Evolutionary conservation across 2,329 filamentous ascomycete genomes (phyloP).

Genomic region (Aureobasidium sp.): DNA sequence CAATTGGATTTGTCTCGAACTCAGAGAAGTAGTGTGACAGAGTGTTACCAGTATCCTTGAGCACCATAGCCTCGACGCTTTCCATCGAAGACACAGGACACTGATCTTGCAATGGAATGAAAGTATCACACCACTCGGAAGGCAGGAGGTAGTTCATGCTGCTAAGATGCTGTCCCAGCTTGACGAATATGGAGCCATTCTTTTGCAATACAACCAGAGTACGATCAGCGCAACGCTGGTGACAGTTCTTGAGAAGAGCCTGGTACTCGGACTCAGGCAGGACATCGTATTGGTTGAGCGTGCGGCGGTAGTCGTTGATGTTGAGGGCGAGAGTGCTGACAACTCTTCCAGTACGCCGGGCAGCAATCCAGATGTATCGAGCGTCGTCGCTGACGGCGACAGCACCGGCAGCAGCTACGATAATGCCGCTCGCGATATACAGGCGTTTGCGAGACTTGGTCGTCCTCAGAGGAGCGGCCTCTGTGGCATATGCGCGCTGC

Average conservation of each 20-base stretch:
- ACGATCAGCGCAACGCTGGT: constrained; percentile 84
- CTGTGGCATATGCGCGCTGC: constrained; percentile 16
- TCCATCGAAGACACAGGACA: constrained; percentile 87
- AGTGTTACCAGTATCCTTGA: constrained; percentile 69
- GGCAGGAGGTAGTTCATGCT: constrained; percentile 94
- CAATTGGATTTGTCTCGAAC: constrained; percentile 74
- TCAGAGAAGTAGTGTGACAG: constrained; percentile 80
- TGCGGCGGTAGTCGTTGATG: constrained; percentile 85
- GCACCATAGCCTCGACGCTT: constrained; percentile 81
- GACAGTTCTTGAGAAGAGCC: constrained; percentile 70
- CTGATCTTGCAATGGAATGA: constrained; percentile 90
- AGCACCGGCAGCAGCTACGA: constrained; percentile 31
- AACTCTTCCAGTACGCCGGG: constrained; percentile 72
- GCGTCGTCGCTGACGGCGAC: constrained; percentile 57
- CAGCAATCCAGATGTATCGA: constrained; percentile 66
- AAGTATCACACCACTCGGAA: constrained; percentile 87
- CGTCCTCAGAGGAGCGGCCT: constrained; percentile 19
- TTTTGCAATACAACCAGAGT: constrained; percentile 83
- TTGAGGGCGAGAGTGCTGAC: constrained; percentile 66
- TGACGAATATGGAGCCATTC: constrained; percentile 98
- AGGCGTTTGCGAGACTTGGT: constrained; percentile 22
- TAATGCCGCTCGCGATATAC: constrained; percentile 20
- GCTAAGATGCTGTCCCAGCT: constrained; percentile 90
- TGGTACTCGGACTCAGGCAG: constrained; percentile 56
- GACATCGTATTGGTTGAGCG: constrained; percentile 63